phyloP scores from a whole-genome alignment of 2,329 filamentous ascomycete genomes.

The Fusarium sp. region DNA sequence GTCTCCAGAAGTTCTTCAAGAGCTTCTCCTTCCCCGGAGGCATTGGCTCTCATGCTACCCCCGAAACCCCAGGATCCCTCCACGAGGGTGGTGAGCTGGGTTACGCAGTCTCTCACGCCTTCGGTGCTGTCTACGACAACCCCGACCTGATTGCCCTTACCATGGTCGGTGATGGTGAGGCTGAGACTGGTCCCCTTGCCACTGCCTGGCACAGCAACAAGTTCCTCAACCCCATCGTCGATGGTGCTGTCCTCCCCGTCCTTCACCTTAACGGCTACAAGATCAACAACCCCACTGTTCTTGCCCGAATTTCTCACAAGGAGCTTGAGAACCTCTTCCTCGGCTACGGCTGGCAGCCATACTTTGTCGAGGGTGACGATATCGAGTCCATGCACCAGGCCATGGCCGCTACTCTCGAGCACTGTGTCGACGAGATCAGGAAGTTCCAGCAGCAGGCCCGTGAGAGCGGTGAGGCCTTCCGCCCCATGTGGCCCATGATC shows the following conservation, averaged over 20 bases:
- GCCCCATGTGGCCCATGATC: conserved; percentile 83
- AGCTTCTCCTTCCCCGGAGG: conserved; percentile 85
- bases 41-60: conserved; percentile 81
- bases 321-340: conserved; percentile 76
- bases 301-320: conserved; percentile 78
- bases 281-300: conserved; percentile 82
- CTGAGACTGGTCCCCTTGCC: conserved; percentile 83
- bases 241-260: conserved; percentile 81
- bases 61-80: conserved; percentile 80
- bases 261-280: conserved; percentile 87
- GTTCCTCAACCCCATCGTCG: conserved; percentile 81
- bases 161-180: conserved; percentile 83
- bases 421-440: conserved; percentile 76
- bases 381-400: conserved; percentile 81
- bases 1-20: conserved; percentile 82
- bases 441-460: conserved; percentile 77
- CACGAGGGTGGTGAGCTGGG: conserved; percentile 85
- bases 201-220: conserved; percentile 87
- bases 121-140: conserved; percentile 80
- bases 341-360: conserved; percentile 83
- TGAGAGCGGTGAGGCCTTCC: conserved; percentile 74
- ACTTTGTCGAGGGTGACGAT: conserved; percentile 83
- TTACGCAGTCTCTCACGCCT: conserved; percentile 84
- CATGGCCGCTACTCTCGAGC: conserved; percentile 81
- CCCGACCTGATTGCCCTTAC: conserved; percentile 79